Evolutionary conservation across 768 basidiomycete genomes (phyloP).

Genomic region (Gloeopeniophorella convolvens): DNA sequence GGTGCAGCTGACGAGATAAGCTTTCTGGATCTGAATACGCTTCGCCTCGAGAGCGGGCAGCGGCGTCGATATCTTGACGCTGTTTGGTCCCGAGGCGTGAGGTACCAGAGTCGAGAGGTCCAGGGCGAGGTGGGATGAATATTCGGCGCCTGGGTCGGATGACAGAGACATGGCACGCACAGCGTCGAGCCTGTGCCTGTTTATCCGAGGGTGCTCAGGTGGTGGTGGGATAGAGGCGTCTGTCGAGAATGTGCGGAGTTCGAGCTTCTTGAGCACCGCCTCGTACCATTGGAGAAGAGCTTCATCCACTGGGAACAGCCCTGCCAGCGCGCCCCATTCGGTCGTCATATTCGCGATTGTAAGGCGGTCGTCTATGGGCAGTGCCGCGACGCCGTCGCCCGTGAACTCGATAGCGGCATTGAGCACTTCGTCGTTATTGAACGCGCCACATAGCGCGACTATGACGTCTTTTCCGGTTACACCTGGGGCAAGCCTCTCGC

Average conservation of each 20-base stretch:
- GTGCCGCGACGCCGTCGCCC: constrained; percentile 73
- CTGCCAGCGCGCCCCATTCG: constrained; percentile 97
- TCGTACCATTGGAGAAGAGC: constrained; percentile 86
- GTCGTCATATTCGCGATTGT: constrained; percentile 99
- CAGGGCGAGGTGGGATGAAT: constrained; percentile 83
- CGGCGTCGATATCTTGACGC: constrained; percentile 94
- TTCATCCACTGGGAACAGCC: constrained; percentile 89
- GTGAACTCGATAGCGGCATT: constrained; percentile 97
- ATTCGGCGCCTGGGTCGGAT: constrained; percentile 75
- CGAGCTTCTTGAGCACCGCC: constrained; percentile 58
- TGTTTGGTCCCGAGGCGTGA: constrained; percentile 95
- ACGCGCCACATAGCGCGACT: constrained; percentile 90
- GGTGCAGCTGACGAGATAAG: constrained; percentile 97
- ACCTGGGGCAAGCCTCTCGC: constrained; percentile 73
- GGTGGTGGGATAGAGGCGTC: constrained; percentile 55
- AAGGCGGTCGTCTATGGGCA: constrained; percentile 86
- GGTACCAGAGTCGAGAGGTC: constrained; percentile 93
- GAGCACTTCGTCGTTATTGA: constrained; percentile 94
- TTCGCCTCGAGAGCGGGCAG: constrained; percentile 73
- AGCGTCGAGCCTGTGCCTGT: constrained; percentile 58
- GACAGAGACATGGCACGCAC: constrained; percentile 47
- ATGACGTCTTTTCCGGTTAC: constrained; percentile 99
- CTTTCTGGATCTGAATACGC: constrained; percentile 85
- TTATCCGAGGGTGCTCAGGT: constrained; percentile 83
- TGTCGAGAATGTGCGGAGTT: constrained; percentile 65